Conservation (phyloP, 495 filamentous ascomycete species). For the Hyaloscypha finlandica region DNA sequence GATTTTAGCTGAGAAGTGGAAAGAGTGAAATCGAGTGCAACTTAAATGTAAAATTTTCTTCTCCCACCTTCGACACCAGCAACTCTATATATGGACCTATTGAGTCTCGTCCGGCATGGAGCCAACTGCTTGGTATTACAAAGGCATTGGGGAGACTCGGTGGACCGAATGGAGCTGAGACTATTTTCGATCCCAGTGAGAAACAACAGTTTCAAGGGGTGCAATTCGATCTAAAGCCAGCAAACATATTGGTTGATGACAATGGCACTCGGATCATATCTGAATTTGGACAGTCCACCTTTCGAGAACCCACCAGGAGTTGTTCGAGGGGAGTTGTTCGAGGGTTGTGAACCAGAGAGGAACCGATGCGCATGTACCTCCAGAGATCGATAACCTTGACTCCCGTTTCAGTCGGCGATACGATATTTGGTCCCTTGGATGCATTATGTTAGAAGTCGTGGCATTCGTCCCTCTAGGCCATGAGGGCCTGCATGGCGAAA, state of each 20-base stretch:
- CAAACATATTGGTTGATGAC: constrained; percentile 6
- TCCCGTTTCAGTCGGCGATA: not conserved
- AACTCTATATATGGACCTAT: constrained; percentile 6
- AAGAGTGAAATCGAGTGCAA: no score
- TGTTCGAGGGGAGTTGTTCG: not conserved
- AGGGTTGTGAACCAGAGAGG: not conserved
- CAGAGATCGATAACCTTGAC: constrained; percentile 5
- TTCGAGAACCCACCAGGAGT: constrained; percentile 2
- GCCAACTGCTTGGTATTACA: constrained; percentile 6
- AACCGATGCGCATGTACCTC: not conserved
- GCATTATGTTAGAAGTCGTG: not conserved
- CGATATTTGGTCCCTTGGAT: not conserved
- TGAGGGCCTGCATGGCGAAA: not conserved
- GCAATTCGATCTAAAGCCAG: constrained; percentile 5
- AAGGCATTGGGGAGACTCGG: not conserved
- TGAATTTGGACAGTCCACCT: not conserved
- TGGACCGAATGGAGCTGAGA: not conserved
- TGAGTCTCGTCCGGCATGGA: constrained; percentile 3
- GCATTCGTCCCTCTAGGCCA: not conserved
- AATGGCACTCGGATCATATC: constrained; percentile 2
- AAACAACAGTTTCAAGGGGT: constrained; percentile 1
- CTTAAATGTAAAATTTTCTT: no score
- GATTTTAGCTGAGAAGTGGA: no score
- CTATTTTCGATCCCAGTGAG: not conserved
- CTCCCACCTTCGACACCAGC: constrained; percentile 3